Evolutionary conservation across 78 protist genomes (phyloP), one percentile per base, ranked within the genome.

Genomic region (Emiliania huxleyi): DNA sequence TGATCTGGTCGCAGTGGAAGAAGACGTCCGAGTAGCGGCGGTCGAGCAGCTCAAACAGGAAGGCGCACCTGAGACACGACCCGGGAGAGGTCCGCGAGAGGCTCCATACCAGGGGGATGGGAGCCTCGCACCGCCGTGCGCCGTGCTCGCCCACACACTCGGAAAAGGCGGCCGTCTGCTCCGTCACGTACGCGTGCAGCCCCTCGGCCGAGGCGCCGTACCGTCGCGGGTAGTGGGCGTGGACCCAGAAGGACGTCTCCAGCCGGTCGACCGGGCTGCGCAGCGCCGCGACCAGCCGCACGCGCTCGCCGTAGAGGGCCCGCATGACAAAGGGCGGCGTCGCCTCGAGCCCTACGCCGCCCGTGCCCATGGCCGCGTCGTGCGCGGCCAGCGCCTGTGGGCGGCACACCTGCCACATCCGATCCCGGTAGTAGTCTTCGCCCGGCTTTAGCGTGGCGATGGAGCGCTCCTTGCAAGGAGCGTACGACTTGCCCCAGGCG

Each of bases 1-100:
- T 77, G 85, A 77, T 40, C 42, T 77, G 85, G 85, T 77, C 85
- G 85, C 85, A 77, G 46, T 77, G 85, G 85, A 77, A 77, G 46
- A 77, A 77, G 85, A 77, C 85, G 46, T 40, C 85, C 33, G 48
- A 1, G 33, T 40, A 22, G 18, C 40, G 15, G 29, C 2, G 21
- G 33, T 26, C 46, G 33, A 77, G 21, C 48, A 77, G 23, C 85
- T 77, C 85, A 19, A 77, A 77, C 35, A 77, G 46, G 44, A 23
- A 26, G 29, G 85, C 85, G n/a, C n/a, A n/a, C n/a, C n/a, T n/a
- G n/a, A n/a, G n/a, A 56, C 71, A 56, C 12, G n/a, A n/a, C n/a
- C n/a, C n/a, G n/a, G n/a, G n/a, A n/a, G n/a, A n/a, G n/a, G n/a
- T n/a, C n/a, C n/a, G n/a, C n/a, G n/a, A n/a, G n/a, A n/a, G n/a